Evolutionary conservation across 495 filamentous ascomycete genomes (phyloP), one percentile per base, ranked within the genome.

Genomic region (Bryoglossum gracile): DNA sequence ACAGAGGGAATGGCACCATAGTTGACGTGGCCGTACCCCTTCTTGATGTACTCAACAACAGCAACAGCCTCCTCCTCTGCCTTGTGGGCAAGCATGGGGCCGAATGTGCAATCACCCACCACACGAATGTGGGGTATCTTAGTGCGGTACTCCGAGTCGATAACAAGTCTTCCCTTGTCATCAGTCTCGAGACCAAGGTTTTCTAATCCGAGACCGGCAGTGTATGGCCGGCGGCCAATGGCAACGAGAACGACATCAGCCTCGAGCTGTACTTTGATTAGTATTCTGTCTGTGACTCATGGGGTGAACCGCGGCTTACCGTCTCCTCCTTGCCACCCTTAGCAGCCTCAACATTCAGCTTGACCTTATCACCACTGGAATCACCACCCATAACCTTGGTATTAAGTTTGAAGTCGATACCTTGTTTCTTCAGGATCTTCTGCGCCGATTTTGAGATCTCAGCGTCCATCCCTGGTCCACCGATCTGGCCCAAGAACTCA

Each of bases 1-100:
- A 98, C 92, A 37, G 85, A 87, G 53, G 92, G 92, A 65, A 98
- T 98, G 69, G 84, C 87, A 63, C 81, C 86, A 76, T 98, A 98
- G 83, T 98, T 98, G 65, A 98, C 92, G 69, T 98, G 92, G 28
- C 92, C 92, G 70, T 91, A 84, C 53, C 87, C 88, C 74, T 95
- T 96, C 70, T 84, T 89, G 70, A 98, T 89, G 77, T 88, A 97
- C 69, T 98, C 92, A 34, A 97, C 76, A 33, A 79, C 89, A 10
- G 92, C 92, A 40, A 96, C 89, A 46, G 75, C 92, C 73, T 98
- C 92, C 73, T 98, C 92, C 73, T 98, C 92, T 34, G 94, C 92
- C 78, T 98, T 98, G 78, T 98, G 92, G 42, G 92, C 92, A 60
- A 98, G 82, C 92, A 98, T 98, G 59, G 92, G 94, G 14, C 92